These are phyloP conservation scores for Pseudogymnoascus destructans DNA, from an alignment of 2,329 filamentous ascomycete species.

Conservation along the genomic window DNA sequence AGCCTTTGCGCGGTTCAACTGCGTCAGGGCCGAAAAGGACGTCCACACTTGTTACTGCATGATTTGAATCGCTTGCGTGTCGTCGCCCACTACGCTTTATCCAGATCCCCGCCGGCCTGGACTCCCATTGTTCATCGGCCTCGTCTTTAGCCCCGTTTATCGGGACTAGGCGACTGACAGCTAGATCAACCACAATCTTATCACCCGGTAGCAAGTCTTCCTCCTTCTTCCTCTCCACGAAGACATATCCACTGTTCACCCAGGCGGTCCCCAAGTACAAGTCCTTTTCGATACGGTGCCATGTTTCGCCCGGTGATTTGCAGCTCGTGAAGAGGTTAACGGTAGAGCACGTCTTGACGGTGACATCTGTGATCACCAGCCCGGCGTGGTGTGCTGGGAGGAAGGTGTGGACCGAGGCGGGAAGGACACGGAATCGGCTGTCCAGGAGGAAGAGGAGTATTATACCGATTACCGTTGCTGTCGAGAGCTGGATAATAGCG, in stretches of 20 bases:
- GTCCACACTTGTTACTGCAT: constrained; percentile 53
- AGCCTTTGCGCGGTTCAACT: constrained; percentile 75
- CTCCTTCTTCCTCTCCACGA: constrained; percentile 57
- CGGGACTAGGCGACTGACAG: constrained; percentile 49
- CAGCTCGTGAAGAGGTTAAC: constrained; percentile 48
- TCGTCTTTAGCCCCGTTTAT: constrained; percentile 36
- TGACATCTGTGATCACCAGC: constrained; percentile 57
- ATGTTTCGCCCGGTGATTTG: constrained; percentile 42
- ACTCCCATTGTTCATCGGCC: constrained; percentile 50
- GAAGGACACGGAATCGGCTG: constrained; percentile 54
- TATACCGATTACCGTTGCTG: constrained; percentile 34
- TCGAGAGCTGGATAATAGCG: constrained; percentile 24
- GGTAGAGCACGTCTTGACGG: constrained; percentile 48
- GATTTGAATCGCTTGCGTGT: constrained; percentile 34
- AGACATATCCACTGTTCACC: constrained; percentile 52
- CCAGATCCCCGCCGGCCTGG: constrained; percentile 55
- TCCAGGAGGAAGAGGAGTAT: constrained; percentile 53
- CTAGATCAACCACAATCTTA: constrained; percentile 50
- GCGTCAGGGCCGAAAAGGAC: constrained; percentile 62
- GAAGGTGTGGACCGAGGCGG: constrained; percentile 53
- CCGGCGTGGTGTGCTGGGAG: constrained; percentile 56
- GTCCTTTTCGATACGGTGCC: constrained; percentile 60
- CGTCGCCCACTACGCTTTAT: constrained; percentile 37
- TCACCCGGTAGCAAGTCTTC: constrained; percentile 52
- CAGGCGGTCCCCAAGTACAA: constrained; percentile 52